These are phyloP conservation scores for Suillus occidentalis DNA, from an alignment of 768 basidiomycete species.

Conservation along the genomic window DNA sequence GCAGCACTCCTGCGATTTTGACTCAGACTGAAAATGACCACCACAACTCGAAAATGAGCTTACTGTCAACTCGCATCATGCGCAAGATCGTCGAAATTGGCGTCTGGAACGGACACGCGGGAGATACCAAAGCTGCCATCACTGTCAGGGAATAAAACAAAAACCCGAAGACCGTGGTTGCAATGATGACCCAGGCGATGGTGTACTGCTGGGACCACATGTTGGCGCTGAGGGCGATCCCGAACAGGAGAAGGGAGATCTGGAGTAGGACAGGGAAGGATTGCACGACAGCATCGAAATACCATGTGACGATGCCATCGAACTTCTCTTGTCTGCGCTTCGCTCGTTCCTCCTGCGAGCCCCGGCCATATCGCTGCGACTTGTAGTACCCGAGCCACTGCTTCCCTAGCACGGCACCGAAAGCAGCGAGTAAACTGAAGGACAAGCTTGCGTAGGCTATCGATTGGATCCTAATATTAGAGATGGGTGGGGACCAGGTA, in stretches of 20 bases:
- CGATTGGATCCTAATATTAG: background rate
- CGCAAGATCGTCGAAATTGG: background rate
- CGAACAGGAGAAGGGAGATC: slow-evolving; percentile 14
- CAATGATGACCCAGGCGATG: background rate
- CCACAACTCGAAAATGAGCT: no score
- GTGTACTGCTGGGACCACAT: background rate
- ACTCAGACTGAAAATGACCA: no score
- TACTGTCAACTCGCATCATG: no score
- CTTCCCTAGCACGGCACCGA: slow-evolving; percentile 16
- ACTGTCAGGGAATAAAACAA: slow-evolving; percentile 3
- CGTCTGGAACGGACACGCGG: slow-evolving; percentile 5
- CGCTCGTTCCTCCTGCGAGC: slow-evolving; percentile 9
- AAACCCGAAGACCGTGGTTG: background rate
- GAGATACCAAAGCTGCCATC: slow-evolving; percentile 1
- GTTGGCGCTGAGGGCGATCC: slow-evolving; percentile 9
- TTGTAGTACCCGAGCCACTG: slow-evolving; percentile 14
- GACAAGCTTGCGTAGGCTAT: slow-evolving; percentile 14
- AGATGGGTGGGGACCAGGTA: background rate
- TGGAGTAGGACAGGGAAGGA: slow-evolving; percentile 13
- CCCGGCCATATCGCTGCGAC: background rate
- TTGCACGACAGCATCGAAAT: slow-evolving; percentile 12
- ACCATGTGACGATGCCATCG: slow-evolving; percentile 12
- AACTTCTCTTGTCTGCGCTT: slow-evolving; percentile 9
- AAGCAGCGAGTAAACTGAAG: slow-evolving; percentile 12
- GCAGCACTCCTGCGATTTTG: no score